Conservation (phyloP, 2,329 filamentous ascomycete species). For the Hypoxylon sp. region DNA sequence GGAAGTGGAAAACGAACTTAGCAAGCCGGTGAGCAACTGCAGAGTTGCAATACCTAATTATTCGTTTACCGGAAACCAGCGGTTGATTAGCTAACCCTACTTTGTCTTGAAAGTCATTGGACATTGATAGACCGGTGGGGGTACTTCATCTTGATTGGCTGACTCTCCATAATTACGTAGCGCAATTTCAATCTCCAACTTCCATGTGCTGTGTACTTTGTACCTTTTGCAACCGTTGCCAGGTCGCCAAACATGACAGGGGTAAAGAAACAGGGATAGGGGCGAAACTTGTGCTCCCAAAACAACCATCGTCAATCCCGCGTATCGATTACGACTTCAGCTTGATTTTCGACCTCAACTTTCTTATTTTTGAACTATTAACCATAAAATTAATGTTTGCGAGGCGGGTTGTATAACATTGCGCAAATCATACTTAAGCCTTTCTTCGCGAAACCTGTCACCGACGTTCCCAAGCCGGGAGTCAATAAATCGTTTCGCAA, state of each 20-base stretch:
- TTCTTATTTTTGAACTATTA: conserved; percentile 6
- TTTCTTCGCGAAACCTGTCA: background rate
- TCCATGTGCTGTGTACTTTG: too few relatives aligned
- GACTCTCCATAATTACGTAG: conserved; percentile 19
- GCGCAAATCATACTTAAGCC: background rate
- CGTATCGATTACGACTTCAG: conserved; percentile 23
- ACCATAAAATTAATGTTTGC: too few relatives aligned
- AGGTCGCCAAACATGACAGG: conserved; percentile 27
- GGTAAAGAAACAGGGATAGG: conserved; percentile 27
- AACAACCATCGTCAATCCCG: conserved; percentile 26
- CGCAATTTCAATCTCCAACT: background rate
- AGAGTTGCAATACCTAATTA: background rate
- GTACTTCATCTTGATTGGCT: conserved; percentile 11
- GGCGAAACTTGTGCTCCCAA: conserved; percentile 14
- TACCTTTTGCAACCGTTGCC: conserved; percentile 20
- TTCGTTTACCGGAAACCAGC: background rate
- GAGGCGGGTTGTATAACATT: too few relatives aligned
- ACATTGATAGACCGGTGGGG: background rate
- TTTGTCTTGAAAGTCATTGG: conserved; percentile 2
- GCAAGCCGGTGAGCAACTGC: too few relatives aligned
- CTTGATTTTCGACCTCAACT: conserved; percentile 7
- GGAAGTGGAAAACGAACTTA: too few relatives aligned
- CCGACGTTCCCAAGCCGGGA: conserved; percentile 20
- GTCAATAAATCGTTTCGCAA: conserved; percentile 1
- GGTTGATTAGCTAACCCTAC: conserved; percentile 4